Evolutionary conservation across 2,329 filamentous ascomycete genomes (phyloP).

Genomic region (Ophiostoma sp.): DNA sequence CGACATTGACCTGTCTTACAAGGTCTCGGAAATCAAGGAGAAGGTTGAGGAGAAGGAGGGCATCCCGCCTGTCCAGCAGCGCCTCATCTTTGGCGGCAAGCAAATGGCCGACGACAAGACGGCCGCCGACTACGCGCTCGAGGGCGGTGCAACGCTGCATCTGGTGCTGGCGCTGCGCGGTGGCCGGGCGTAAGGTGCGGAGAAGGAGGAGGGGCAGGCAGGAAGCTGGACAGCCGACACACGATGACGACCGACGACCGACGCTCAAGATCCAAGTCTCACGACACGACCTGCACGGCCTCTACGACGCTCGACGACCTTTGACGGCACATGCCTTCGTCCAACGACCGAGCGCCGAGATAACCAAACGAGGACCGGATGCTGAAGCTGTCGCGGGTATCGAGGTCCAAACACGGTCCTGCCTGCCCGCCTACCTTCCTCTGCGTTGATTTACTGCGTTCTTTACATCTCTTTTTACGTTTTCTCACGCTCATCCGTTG

Average conservation of each 20-base stretch:
- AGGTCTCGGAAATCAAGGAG: slow-evolving; percentile 96
- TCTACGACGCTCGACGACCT: background rate
- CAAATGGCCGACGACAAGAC: slow-evolving; percentile 98
- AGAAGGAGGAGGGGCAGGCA: background rate
- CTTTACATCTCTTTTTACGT: background rate
- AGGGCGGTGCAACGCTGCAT: slow-evolving; percentile 91
- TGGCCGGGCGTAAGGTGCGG: slow-evolving; percentile 40
- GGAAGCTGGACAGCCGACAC: background rate
- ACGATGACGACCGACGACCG: background rate
- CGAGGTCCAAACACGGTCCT: background rate
- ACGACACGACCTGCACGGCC: background rate
- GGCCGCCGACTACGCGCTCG: slow-evolving; percentile 83
- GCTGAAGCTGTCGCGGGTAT: background rate
- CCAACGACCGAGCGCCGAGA: background rate
- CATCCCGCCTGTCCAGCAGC: slow-evolving; percentile 94
- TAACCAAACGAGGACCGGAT: background rate
- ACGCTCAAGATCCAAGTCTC: background rate
- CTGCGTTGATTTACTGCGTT: background rate
- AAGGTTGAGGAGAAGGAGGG: slow-evolving; percentile 99
- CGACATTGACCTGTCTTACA: slow-evolving; percentile 92
- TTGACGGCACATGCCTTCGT: background rate
- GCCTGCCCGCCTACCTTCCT: background rate
- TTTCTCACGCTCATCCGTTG: background rate
- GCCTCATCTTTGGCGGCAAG: slow-evolving; percentile 94
- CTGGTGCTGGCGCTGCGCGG: slow-evolving; percentile 92